Evolutionary conservation across 164 flowering plant species (phyloP), one percentile per base, ranked within the genome.

Genomic region (Vitis rupestris): DNA sequence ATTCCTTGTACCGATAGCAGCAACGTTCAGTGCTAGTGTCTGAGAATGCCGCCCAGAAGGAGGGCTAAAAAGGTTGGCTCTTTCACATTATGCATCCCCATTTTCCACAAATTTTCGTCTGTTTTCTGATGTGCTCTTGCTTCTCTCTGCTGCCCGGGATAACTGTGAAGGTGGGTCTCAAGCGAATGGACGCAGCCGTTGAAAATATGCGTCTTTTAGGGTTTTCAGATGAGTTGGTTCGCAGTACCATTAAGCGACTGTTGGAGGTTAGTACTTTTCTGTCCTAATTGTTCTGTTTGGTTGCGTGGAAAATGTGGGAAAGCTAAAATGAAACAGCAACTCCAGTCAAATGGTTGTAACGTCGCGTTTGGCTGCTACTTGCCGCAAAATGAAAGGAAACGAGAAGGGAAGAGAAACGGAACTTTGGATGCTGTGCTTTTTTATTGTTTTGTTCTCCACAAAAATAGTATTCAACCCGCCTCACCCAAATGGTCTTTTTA

Each of bases 101-200:
- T 50, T 17, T 13, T 50, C 10, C 9, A 8, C 64, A 11, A 15
- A 19, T 10, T 10, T 55, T 37, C 58, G 13, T 16, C 10, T 23
- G 6, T 30, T 47, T 54, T 65, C 64, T 61, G 6, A 17, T 37
- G 55, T 11, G 51, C 47, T 11, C 17, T 58, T 16, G 15, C 10
- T 65, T 53, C 16, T 15, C 27, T 27, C 11, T 13, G 27, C 37
- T 50, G 16, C 1, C 11, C 16, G n/a, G 52, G 59, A 59, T 15
- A 57, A 30, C 48, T 9, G 59, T 68, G 59, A 59, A 74, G 82
- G 75, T 73, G 57, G 78, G 78, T 27, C 70, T 66, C 37, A 76
- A 47, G 48, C 71, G 83, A 12, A 70, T 76, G 59, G 81, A 83
- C 50, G 86, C 86, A 16, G 86, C 86, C 0, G 29, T 67, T 15